A percentile compares a stretch with the other conserved stretches of the same genome.
Conservation (phyloP, 2,329 filamentous ascomycete genomes). For the Shiraia bambusicola region DNA sequence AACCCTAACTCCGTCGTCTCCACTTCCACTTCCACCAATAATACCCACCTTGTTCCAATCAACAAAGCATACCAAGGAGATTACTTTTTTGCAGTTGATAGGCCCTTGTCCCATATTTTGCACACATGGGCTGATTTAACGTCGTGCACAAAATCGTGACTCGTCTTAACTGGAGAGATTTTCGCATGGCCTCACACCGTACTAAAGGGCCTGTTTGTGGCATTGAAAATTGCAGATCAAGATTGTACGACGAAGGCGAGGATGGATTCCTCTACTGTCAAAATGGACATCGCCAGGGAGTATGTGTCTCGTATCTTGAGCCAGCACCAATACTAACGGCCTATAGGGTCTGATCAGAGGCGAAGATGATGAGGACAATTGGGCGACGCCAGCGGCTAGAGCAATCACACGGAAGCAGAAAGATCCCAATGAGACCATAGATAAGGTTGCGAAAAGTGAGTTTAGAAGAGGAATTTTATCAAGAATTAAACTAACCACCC, state of each 20-base stretch:
- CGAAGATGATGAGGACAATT: constrained; percentile 66
- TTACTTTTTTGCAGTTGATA: background rate
- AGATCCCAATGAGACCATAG: constrained; percentile 51
- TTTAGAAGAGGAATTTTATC: background rate
- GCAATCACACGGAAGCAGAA: constrained; percentile 58
- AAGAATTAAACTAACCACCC: constrained; percentile 23
- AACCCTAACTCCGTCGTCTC: background rate
- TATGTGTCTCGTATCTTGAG: constrained; percentile 38
- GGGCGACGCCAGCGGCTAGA: constrained; percentile 58
- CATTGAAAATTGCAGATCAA: constrained; percentile 68
- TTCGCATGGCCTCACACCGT: constrained; percentile 14
- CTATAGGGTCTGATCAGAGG: constrained; percentile 31
- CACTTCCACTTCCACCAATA: background rate
- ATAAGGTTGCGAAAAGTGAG: constrained; percentile 24
- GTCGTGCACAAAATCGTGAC: too few relatives aligned
- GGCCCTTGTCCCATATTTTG: too few relatives aligned
- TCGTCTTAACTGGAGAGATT: too few relatives aligned
- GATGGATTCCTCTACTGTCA: constrained; percentile 78
- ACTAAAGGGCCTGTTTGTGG: constrained; percentile 48
- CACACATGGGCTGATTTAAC: too few relatives aligned
- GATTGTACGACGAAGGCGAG: constrained; percentile 65
- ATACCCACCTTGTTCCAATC: too few relatives aligned
- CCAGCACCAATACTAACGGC: constrained; percentile 1
- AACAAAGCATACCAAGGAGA: too few relatives aligned
- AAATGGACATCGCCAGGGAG: constrained; percentile 77